Evolutionary conservation across 2,329 filamentous ascomycete species (phyloP).

Genomic region (Botryotinia narcissicola): DNA sequence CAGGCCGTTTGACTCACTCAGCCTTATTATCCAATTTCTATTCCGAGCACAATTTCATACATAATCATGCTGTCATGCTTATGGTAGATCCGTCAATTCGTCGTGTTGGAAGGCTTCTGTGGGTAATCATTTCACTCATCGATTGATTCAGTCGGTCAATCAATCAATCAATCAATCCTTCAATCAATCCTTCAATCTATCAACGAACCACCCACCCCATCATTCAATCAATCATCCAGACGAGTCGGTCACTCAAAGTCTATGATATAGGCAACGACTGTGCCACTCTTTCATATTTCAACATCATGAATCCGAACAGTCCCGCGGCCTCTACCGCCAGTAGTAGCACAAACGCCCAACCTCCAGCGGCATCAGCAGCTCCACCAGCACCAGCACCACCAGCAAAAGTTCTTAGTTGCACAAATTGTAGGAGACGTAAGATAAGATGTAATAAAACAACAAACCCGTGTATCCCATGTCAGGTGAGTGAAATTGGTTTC

Average conservation of each 20-base stretch:
- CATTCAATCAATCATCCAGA: neutral
- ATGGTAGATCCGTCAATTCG: neutral
- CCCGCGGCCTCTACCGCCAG: neutral
- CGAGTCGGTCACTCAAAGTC: neutral
- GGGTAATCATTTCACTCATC: neutral
- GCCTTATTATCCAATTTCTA: neutral
- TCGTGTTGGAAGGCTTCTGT: neutral
- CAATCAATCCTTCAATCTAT: too few species aligned
- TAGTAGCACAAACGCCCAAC: neutral
- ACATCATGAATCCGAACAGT: slow-evolving; percentile 6
- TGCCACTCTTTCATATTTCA: neutral
- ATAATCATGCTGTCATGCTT: neutral
- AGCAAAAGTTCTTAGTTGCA: slow-evolving; percentile 21
- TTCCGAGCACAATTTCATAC: neutral
- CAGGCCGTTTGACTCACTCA: neutral
- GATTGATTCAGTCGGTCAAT: neutral
- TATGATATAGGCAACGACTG: neutral
- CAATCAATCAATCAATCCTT: neutral
- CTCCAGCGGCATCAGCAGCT: neutral
- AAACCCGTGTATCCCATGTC: slow-evolving; percentile 21
- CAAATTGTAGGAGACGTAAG: slow-evolving; percentile 21
- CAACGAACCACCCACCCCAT: neutral
- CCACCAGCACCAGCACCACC: neutral
- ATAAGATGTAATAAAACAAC: slow-evolving; percentile 22
- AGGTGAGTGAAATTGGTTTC: slow-evolving; percentile 4